Percentiles rank a stretch among this genome's conserved stretches.
These are phyloP conservation scores for Pseudoscleropodium purum DNA, from an alignment of 225 moss, liverwort and hornwort species.

Conservation along the genomic window DNA sequence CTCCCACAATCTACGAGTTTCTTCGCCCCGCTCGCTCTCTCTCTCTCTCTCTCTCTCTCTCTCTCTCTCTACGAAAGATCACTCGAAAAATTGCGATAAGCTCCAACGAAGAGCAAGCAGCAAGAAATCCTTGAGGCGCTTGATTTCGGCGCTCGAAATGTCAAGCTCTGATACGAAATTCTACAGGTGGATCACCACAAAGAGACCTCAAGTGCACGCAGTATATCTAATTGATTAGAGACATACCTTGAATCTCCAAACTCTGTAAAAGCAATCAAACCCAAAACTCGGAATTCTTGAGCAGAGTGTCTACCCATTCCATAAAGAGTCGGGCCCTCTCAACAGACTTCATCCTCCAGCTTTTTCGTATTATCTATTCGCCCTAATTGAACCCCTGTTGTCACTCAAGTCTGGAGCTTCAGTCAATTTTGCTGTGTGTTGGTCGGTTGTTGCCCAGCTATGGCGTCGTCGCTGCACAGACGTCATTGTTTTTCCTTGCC, in stretches of 20 bases:
- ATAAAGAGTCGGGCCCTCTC: background rate
- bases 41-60: background rate
- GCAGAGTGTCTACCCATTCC: background rate
- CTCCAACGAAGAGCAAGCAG: background rate
- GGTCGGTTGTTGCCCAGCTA: background rate
- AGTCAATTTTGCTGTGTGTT: background rate
- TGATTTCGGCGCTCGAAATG: background rate
- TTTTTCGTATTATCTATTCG: background rate
- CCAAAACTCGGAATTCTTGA: background rate
- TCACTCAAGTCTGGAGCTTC: background rate
- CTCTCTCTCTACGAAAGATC: background rate
- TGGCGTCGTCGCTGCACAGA: constrained; percentile 14
- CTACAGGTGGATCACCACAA: too few species aligned
- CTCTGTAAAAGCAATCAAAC: background rate
- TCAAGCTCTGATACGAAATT: background rate
- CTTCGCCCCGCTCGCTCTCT: background rate
- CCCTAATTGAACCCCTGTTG: background rate
- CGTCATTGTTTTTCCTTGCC: background rate
- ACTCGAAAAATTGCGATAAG: background rate
- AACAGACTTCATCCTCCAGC: constrained; percentile 1
- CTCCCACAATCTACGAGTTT: background rate
- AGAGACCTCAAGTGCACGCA: background rate
- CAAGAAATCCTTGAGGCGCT: background rate
- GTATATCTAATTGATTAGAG: too few species aligned
- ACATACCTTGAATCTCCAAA: background rate